phyloP scores from a whole-genome alignment of 768 basidiomycete genomes.

The Asterophora parasitica region DNA sequence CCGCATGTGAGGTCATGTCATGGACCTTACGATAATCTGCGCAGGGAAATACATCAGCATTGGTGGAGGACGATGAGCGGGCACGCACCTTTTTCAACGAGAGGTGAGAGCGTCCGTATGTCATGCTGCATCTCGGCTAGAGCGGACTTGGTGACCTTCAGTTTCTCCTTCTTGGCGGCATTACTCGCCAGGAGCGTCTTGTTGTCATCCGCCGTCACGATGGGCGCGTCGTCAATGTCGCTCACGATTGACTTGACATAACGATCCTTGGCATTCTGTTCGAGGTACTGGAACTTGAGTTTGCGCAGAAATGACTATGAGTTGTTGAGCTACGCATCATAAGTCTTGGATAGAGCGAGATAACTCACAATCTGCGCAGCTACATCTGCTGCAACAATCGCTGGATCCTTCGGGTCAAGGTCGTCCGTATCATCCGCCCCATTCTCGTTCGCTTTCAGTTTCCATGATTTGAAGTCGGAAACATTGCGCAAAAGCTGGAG shows the following conservation, averaged over 20 bases:
- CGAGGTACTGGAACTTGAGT: conserved; percentile 85
- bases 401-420: conserved; percentile 42
- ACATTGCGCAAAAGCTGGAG: conserved; percentile 35
- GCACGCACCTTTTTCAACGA: conserved; percentile 60
- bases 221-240: conserved; percentile 77
- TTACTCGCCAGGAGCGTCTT: conserved; percentile 56
- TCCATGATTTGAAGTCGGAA: conserved; percentile 31
- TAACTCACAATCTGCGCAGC: conserved; percentile 54
- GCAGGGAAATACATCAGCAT: background rate
- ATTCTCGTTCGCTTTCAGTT: conserved; percentile 31
- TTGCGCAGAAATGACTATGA: conserved; percentile 66
- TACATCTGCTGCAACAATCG: conserved; percentile 53
- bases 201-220: conserved; percentile 78
- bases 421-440: conserved; percentile 29
- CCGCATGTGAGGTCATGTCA: conserved; percentile 46
- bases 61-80: background rate
- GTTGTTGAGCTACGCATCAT: background rate
- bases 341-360: background rate
- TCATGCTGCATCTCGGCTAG: conserved; percentile 61
- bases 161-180: conserved; percentile 61
- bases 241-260: conserved; percentile 85
- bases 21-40: conserved; percentile 60
- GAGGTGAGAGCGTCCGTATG: conserved; percentile 56
- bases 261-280: conserved; percentile 87
- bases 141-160: conserved; percentile 61